Percentiles rank a stretch among this genome's conserved stretches.
These are phyloP conservation scores for Colletotrichum zoysiae DNA, from an alignment of 2,329 filamentous ascomycete species.

Conservation along the genomic window DNA sequence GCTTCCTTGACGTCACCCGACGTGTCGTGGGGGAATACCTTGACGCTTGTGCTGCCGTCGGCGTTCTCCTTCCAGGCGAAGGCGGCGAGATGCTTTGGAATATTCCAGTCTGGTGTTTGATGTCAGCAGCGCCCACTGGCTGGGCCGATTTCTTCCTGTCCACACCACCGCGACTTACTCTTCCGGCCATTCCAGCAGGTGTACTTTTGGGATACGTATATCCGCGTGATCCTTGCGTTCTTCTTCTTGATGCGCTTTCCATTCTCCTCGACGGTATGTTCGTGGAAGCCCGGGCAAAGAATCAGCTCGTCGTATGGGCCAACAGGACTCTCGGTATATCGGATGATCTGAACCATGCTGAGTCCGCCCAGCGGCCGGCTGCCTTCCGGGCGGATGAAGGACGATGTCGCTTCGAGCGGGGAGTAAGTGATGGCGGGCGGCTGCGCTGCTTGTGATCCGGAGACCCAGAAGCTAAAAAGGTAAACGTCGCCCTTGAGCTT, in stretches of 20 bases:
- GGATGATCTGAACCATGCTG: slow-evolving; percentile 63
- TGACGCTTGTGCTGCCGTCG: slow-evolving; percentile 54
- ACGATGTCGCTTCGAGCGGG: slow-evolving; percentile 59
- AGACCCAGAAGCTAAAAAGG: slow-evolving; percentile 57
- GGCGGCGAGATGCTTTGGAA: slow-evolving; percentile 66
- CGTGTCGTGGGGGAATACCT: slow-evolving; percentile 60
- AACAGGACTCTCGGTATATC: slow-evolving; percentile 64
- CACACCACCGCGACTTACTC: slow-evolving; percentile 51
- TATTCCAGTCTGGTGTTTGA: slow-evolving; percentile 61
- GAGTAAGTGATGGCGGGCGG: slow-evolving; percentile 58
- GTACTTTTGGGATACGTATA: slow-evolving; percentile 66
- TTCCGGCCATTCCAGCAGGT: slow-evolving; percentile 66
- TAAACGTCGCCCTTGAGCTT: slow-evolving; percentile 60
- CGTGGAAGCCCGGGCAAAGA: slow-evolving; percentile 60
- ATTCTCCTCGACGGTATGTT: slow-evolving; percentile 54
- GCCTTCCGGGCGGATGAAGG: slow-evolving; percentile 52
- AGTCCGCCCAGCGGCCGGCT: slow-evolving; percentile 59
- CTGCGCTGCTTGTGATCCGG: slow-evolving; percentile 46
- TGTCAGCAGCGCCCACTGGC: background rate
- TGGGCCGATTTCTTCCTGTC: background rate
- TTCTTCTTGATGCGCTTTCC: slow-evolving; percentile 50
- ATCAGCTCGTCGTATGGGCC: slow-evolving; percentile 68
- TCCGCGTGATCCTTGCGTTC: slow-evolving; percentile 61
- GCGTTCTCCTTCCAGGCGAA: slow-evolving; percentile 59
- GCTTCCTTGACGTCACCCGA: slow-evolving; percentile 49